Conservation (phyloP, 2,329 filamentous ascomycete genomes). For the Penicillium sp. region DNA sequence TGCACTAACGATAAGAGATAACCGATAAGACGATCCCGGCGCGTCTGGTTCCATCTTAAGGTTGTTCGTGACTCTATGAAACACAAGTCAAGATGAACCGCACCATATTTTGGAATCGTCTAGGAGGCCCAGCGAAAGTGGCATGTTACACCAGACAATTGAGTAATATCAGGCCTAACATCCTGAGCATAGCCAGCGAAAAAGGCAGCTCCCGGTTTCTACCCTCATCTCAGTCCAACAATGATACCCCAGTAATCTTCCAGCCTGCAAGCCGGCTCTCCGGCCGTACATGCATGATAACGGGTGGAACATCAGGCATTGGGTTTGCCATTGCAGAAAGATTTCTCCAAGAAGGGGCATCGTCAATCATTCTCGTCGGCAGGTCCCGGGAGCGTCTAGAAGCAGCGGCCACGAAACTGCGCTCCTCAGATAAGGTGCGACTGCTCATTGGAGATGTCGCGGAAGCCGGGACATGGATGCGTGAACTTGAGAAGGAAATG, state of each 20-base stretch:
- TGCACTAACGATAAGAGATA: background rate
- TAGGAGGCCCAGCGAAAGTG: background rate
- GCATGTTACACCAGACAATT: background rate
- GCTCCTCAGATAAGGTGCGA: slow-evolving; percentile 22
- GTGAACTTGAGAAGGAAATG: slow-evolving; percentile 41
- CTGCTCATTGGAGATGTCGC: slow-evolving; percentile 42
- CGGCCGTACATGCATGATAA: slow-evolving; percentile 56
- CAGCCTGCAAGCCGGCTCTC: slow-evolving; percentile 27
- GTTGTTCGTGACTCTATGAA: background rate
- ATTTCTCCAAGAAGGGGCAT: slow-evolving; percentile 65
- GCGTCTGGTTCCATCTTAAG: background rate
- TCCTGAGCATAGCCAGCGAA: too few species aligned
- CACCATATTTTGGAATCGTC: background rate
- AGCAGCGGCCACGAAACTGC: slow-evolving; percentile 31
- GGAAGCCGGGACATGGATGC: slow-evolving; percentile 33
- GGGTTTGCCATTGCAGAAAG: slow-evolving; percentile 66
- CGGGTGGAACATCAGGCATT: slow-evolving; percentile 71
- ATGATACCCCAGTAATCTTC: background rate
- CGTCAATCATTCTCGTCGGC: slow-evolving; percentile 61
- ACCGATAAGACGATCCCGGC: background rate
- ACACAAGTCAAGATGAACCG: background rate
- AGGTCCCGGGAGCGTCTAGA: slow-evolving; percentile 53
- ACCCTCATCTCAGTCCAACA: slow-evolving; percentile 11
- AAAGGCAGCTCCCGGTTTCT: background rate
- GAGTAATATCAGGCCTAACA: background rate